Percentiles rank a stretch among this genome's conserved stretches.
phyloP scores from a whole-genome alignment of 2,329 filamentous ascomycete species.

The Diaporthe destruens region DNA sequence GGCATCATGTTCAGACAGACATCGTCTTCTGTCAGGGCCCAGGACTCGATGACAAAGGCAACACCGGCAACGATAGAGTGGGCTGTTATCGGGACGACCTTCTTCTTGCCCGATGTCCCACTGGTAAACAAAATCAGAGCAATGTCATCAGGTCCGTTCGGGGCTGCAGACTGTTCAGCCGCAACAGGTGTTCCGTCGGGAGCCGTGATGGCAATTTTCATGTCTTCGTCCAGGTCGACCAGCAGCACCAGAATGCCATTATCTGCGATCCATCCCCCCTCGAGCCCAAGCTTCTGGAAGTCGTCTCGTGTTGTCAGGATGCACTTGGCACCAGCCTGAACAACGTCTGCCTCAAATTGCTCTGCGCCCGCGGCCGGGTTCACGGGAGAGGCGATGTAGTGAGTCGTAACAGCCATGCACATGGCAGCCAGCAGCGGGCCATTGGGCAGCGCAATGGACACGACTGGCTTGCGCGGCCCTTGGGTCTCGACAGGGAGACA shows the following conservation, averaged over 20 bases:
- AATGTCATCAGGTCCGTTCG: constrained; percentile 73
- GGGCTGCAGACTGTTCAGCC: not conserved
- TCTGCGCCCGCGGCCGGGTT: constrained; percentile 40
- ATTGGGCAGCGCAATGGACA: constrained; percentile 42
- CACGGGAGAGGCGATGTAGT: constrained; percentile 43
- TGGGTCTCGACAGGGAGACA: constrained; percentile 12
- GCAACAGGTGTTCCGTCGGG: constrained; percentile 4
- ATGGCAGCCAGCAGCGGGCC: constrained; percentile 43
- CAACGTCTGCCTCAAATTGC: constrained; percentile 43
- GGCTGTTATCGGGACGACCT: constrained; percentile 66
- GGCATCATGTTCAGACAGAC: constrained; percentile 72
- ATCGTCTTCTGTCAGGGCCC: constrained; percentile 61
- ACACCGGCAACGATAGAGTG: constrained; percentile 65
- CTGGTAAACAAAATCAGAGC: constrained; percentile 68
- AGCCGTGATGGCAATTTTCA: constrained; percentile 34
- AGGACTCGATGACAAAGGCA: constrained; percentile 65
- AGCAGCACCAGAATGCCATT: constrained; percentile 35
- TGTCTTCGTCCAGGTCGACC: constrained; percentile 30
- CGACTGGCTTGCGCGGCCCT: constrained; percentile 35
- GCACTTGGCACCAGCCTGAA: constrained; percentile 37
- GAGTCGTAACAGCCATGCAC: constrained; percentile 43
- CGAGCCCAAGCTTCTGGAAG: constrained; percentile 30
- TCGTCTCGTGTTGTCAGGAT: constrained; percentile 38
- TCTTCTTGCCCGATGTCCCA: constrained; percentile 70
- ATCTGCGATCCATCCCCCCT: constrained; percentile 14